phyloP scores from a whole-genome alignment of 1,139 yeast species.

The Kurtzmaniella natalensis region DNA sequence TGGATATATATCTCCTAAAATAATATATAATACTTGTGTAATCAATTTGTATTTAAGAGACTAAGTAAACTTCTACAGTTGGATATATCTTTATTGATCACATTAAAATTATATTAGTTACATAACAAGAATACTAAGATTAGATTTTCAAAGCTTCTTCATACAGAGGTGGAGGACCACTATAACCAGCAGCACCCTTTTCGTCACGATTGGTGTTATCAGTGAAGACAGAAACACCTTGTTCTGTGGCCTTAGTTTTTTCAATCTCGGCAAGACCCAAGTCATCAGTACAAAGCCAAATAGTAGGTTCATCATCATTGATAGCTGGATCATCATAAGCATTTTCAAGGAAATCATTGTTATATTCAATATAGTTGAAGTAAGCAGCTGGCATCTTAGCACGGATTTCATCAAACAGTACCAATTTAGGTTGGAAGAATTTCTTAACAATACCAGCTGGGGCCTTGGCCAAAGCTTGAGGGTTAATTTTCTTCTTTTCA shows the following conservation, averaged over 20 bases:
- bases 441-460: conserved; percentile 29
- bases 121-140: too few relatives aligned
- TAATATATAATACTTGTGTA: too few relatives aligned
- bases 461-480: conserved; percentile 9
- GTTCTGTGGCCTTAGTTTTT: conserved; percentile 52
- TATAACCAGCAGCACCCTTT: conserved; percentile 48
- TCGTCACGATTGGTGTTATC: conserved; percentile 53
- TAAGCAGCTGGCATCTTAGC: conserved; percentile 35
- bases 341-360: conserved; percentile 33
- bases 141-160: conserved; percentile 41
- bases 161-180: conserved; percentile 62
- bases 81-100: not conserved
- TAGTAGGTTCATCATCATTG: conserved; percentile 54
- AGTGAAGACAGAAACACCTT: conserved; percentile 55
- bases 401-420: conserved; percentile 37
- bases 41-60: too few relatives aligned
- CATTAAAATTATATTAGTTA: conserved; percentile 7
- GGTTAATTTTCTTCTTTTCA: conserved; percentile 3
- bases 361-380: conserved; percentile 41
- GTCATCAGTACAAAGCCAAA: conserved; percentile 69
- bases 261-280: conserved; percentile 65
- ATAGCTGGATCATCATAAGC: conserved; percentile 72
- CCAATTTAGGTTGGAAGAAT: conserved; percentile 38
- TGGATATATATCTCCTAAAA: too few relatives aligned
- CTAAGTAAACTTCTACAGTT: too few relatives aligned